A percentile compares a stretch with the other conserved stretches of the same genome.
Conservation (phyloP, 108 stramenopile species). For the Parmales sp. region DNA sequence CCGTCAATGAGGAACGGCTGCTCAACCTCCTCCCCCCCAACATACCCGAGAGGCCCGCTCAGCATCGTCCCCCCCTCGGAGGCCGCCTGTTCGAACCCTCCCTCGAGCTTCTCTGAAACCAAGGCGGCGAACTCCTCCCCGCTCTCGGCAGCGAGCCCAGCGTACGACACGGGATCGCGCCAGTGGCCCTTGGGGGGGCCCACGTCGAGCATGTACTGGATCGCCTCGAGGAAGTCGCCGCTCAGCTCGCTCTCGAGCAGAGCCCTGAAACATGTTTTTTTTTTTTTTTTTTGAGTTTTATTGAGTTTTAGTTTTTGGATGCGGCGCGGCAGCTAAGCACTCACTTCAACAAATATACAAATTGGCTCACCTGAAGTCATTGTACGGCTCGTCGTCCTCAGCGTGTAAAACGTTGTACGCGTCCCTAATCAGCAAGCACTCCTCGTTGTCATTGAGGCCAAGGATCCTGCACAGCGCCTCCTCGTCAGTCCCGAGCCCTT, state of each 20-base stretch:
- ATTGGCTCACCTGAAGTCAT: no score
- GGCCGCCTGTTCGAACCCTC: not conserved
- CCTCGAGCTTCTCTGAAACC: not conserved
- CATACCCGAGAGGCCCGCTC: not conserved
- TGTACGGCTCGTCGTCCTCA: not conserved
- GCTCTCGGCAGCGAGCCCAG: not conserved
- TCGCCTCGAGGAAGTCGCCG: constrained; percentile 3
- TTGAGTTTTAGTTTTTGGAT: no score
- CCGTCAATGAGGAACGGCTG: constrained; percentile 8
- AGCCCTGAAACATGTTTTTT: no score
- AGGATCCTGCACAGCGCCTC: not conserved
- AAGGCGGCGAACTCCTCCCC: not conserved
- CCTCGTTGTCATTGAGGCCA: not conserved
- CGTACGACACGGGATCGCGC: not conserved
- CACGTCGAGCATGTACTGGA: constrained; percentile 2
- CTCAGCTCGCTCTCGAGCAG: not conserved
- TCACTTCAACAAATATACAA: no score
- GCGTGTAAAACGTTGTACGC: not conserved
- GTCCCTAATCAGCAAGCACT: constrained; percentile 12
- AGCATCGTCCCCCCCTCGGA: not conserved
- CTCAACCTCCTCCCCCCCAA: not conserved
- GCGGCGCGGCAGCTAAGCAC: no score
- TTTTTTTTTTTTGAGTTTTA: no score
- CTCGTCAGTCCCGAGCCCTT: constrained; percentile 7
- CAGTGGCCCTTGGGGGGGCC: constrained; percentile 10